Evolutionary conservation across 495 filamentous ascomycete species (phyloP), one percentile per base, ranked within the genome.

Genomic region (Xylaria nigripes): DNA sequence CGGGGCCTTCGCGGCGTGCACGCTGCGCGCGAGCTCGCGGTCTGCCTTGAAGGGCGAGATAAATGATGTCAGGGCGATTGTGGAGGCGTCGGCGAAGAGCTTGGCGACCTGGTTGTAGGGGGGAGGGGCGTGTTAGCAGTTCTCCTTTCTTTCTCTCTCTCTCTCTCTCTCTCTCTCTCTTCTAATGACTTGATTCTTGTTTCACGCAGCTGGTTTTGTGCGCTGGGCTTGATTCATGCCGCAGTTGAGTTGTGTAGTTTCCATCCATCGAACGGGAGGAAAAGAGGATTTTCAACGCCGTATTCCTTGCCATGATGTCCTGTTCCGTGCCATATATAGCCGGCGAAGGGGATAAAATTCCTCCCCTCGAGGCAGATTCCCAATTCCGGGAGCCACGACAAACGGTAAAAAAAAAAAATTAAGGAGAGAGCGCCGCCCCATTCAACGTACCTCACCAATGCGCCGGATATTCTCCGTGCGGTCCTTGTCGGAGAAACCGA

Each of bases 391-490:
- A 36, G 6, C 32, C 32, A 9, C 10, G 13, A 12, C 32, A 9
- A 12, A 36, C 2, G 13, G 2, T 8, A 2, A 9, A 48, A 45
- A 32, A 41, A 27, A 18, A 25, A 8, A 19, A 48, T 15, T 5
- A 32, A 23, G 13, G 7, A 6, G 36, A 48, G 25, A 18, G 25
- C 25, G 25, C 25, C 25, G 3, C 25, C 9, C 9, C 9, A 29
- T 27, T 10, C 24, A 43, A 50, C 38, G 8, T 63, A 85, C 85
- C 77, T 98, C 94, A 15, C 87, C 88, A 61, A 98, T 95, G 51
- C 93, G 81, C 45, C 93, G 80, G 69, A 98, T 98, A 73, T 98
- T 98, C 81, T 97, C 94, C 68, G 89, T 90, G 55, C 93, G 82
- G 76, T 97, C 93, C 61, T 81, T 80, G 63, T 95, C 90, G 59